Base-by-base conservation (phyloP, 1,284 basidiomycete genomes). In the Rhodotorula sp. region DNA sequence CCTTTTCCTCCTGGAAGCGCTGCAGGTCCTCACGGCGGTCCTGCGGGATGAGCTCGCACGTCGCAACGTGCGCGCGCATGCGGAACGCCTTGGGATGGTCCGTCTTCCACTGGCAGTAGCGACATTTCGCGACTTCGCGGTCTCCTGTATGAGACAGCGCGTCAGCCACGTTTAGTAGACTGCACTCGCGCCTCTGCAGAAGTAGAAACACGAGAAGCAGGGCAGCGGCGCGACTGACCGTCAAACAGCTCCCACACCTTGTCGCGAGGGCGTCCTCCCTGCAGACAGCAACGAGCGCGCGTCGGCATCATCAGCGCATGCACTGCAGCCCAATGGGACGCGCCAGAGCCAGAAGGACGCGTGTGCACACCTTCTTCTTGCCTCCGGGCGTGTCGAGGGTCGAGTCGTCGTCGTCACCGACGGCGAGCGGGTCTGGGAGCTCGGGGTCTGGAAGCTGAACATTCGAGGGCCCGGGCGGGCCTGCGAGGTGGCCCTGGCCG, bases 21-120 rank as follows among this genome's bases (percentile, higher is more conserved):
- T 44, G 58, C 19, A 76, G 55, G 5, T 64, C 44, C 12, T 66
- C 67, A 44, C 69, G 71, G 53, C 69, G 65, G 5, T 67, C 70
- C 17, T 62, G 49, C 14, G 77, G 73, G 21, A 77, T 61, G 17
- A 64, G 41, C 21, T 66, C 69, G 70, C 79, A 80, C 27, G 66
- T 45, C 7, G 66, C 42, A 23, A 76, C 66, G 68, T 80, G 79
- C 41, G 71, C 61, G 50, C 79, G 69, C 78, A 80, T 78, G 7
- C 79, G 71, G 61, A 80, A 79, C 17, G 79, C 78, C 70, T 80
- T 80, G 1, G 79, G 79, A 49, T 78, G 72, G 42, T 80, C 79
- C 16, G 74, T 72, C 57, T 68, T 72, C 79, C 79, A 80, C 10
- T 67, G 66, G 67, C 79, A 80, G 54, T 61, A 74, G 53, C 62